These are phyloP conservation scores for Omphalotus guepiniiformis DNA, from an alignment of 768 basidiomycete species.

Conservation along the genomic window DNA sequence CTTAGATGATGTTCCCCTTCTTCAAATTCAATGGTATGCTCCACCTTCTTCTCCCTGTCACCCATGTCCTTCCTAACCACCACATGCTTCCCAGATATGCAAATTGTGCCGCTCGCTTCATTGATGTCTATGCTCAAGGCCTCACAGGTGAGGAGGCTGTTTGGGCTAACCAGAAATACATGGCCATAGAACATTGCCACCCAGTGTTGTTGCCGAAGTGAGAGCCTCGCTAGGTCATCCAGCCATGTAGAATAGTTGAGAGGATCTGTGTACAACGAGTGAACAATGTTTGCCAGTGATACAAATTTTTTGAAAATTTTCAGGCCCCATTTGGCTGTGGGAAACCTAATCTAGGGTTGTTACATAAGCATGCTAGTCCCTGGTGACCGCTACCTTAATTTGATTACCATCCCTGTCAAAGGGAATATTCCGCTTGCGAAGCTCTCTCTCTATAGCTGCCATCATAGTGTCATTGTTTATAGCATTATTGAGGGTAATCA, in stretches of 20 bases:
- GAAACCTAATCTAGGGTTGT: too few species aligned
- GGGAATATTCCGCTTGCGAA: slow-evolving; percentile 4
- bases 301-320: too few species aligned
- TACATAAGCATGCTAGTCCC: too few species aligned
- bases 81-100: slow-evolving; percentile 14
- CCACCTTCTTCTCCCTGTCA: not conserved
- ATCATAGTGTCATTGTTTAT: slow-evolving; percentile 31
- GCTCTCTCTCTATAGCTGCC: slow-evolving; percentile 17
- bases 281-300: too few species aligned
- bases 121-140: slow-evolving; percentile 11
- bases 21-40: slow-evolving; percentile 17
- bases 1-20: slow-evolving; percentile 23
- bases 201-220: too few species aligned
- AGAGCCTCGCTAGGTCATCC: too few species aligned
- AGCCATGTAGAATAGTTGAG: too few species aligned
- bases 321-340: too few species aligned
- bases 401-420: slow-evolving; percentile 21
- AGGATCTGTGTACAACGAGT: too few species aligned
- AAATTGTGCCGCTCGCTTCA: slow-evolving; percentile 11
- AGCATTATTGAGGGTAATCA: too few species aligned
- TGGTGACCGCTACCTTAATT: too few species aligned
- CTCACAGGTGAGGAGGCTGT: slow-evolving; percentile 9
- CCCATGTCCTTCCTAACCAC: not conserved
- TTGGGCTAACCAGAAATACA: slow-evolving; percentile 14
- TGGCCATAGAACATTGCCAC: slow-evolving; percentile 17